phyloP scores from a whole-genome alignment of 1,284 basidiomycete genomes.

The Heterobasidion occidentale region DNA sequence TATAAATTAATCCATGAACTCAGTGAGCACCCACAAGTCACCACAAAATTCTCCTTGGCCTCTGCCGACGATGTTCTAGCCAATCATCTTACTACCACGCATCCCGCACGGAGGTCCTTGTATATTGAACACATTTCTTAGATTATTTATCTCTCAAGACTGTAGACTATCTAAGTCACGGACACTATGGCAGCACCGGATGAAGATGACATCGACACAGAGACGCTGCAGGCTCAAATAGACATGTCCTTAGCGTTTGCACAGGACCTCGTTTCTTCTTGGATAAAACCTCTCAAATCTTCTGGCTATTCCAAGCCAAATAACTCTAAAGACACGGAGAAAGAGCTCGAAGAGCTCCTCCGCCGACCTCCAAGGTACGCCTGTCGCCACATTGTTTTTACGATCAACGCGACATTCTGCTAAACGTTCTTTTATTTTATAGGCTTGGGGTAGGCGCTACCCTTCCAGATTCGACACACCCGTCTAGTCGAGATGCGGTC shows the following conservation, averaged over 20 bases:
- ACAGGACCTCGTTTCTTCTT: slow-evolving; percentile 61
- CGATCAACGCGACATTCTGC: not conserved
- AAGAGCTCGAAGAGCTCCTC: slow-evolving; percentile 57
- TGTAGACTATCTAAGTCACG: no score
- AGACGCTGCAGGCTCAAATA: slow-evolving; percentile 65
- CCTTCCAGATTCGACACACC: slow-evolving; percentile 36
- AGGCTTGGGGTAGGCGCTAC: slow-evolving; percentile 68
- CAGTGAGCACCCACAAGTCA: no score
- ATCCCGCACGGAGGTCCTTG: no score
- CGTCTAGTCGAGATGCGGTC: slow-evolving; percentile 34
- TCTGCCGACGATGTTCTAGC: no score
- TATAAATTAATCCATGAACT: no score
- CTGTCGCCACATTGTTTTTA: not conserved
- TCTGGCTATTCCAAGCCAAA: slow-evolving; percentile 13
- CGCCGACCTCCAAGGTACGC: slow-evolving; percentile 58
- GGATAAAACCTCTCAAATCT: slow-evolving; percentile 35
- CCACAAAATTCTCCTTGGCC: no score
- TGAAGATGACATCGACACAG: slow-evolving; percentile 43
- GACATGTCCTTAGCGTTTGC: slow-evolving; percentile 72
- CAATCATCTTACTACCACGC: no score
- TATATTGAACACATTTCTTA: no score
- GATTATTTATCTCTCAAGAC: no score
- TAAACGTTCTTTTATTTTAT: not conserved
- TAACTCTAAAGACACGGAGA: slow-evolving; percentile 31
- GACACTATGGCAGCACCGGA: not conserved